A percentile compares a stretch with the other conserved stretches of the same genome.
phyloP scores from a whole-genome alignment of 164 flowering plant species.

The Piper betle region DNA sequence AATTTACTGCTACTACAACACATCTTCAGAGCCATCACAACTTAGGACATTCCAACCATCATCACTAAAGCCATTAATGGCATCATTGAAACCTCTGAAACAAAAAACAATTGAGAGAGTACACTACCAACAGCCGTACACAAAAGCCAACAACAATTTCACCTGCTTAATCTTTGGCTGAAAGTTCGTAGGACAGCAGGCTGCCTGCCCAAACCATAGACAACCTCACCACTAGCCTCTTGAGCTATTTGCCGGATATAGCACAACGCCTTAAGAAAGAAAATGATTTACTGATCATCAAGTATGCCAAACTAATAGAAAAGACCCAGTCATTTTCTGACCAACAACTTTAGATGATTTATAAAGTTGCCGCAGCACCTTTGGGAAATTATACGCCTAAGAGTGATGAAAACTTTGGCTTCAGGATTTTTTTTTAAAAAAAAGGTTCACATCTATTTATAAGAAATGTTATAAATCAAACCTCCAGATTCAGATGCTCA shows the following conservation, averaged over 20 bases:
- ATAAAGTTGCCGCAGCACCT: slow-evolving; percentile 82
- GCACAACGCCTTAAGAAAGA: slow-evolving; percentile 47
- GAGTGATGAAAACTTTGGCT: slow-evolving; percentile 1
- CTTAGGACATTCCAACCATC: slow-evolving; percentile 81
- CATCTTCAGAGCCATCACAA: slow-evolving; percentile 77
- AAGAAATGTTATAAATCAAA: slow-evolving; percentile 6
- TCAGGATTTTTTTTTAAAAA: neutral
- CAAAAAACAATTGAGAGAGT: neutral
- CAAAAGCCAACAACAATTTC: neutral
- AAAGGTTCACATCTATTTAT: neutral
- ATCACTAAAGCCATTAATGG: slow-evolving; percentile 79
- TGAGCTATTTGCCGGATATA: slow-evolving; percentile 84
- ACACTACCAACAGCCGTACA: neutral
- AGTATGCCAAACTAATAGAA: too few species aligned
- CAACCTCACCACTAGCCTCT: slow-evolving; percentile 81
- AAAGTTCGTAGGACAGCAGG: slow-evolving; percentile 91
- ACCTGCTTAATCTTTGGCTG: slow-evolving; percentile 93
- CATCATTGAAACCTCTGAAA: slow-evolving; percentile 86
- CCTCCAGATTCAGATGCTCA: slow-evolving; percentile 91
- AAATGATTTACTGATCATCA: neutral
- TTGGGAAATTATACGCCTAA: slow-evolving; percentile 87
- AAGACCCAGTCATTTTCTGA: slow-evolving; percentile 58
- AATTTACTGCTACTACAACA: slow-evolving; percentile 56
- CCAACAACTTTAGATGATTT: slow-evolving; percentile 81
- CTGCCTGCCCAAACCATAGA: slow-evolving; percentile 81